These are phyloP conservation scores for Annulohypoxylon bovei DNA, from an alignment of 495 filamentous ascomycete genomes.

Conservation along the genomic window DNA sequence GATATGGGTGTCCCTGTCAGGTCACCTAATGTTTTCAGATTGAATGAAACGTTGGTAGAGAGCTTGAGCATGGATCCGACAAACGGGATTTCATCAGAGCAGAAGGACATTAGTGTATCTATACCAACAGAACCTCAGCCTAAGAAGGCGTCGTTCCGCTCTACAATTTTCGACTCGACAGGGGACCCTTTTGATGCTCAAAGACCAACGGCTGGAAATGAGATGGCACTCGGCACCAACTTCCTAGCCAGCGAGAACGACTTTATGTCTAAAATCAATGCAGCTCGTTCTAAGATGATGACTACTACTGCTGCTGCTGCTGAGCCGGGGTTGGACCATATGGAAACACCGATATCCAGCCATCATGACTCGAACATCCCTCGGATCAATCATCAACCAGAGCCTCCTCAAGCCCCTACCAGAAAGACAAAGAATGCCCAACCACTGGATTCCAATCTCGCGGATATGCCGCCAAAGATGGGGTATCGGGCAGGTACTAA, in stretches of 20 bases:
- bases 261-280: constrained; percentile 54
- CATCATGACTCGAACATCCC: constrained; percentile 50
- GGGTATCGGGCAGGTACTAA: constrained; percentile 60
- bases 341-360: constrained; percentile 54
- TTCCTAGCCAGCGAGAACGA: constrained; percentile 53
- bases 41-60: constrained; percentile 61
- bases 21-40: constrained; percentile 85
- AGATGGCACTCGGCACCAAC: constrained; percentile 47
- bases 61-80: constrained; percentile 47
- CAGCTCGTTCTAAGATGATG: constrained; percentile 50
- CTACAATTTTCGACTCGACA: constrained; percentile 47
- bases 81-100: constrained; percentile 38
- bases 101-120: constrained; percentile 40
- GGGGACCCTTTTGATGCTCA: constrained; percentile 57
- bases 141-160: constrained; percentile 50
- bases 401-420: constrained; percentile 74
- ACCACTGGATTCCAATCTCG: constrained; percentile 59
- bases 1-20: constrained; percentile 76
- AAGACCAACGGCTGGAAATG: constrained; percentile 48
- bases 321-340: constrained; percentile 44
- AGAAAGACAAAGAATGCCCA: constrained; percentile 70
- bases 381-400: constrained; percentile 48
- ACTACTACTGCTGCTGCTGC: constrained; percentile 14
- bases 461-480: constrained; percentile 74
- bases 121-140: constrained; percentile 46